Evolutionary conservation across 768 basidiomycete genomes (phyloP), one percentile per base, ranked within the genome.

Genomic region (Amanita exitialis): DNA sequence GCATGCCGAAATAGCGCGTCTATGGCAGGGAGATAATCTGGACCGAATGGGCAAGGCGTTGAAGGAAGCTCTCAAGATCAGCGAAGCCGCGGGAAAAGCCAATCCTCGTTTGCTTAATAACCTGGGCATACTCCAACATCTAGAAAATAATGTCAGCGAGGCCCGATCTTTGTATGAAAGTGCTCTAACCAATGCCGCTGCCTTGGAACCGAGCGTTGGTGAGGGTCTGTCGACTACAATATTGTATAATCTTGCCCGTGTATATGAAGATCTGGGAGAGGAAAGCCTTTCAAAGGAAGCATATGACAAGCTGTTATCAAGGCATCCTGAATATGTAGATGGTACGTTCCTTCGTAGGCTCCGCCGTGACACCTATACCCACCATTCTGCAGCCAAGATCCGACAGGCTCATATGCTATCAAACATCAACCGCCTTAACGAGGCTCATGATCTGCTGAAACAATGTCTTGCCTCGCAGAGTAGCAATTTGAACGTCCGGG

Each of bases 301-400:
- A 1, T 98, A 94, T 59, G 80, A 84, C 44, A 91, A 92, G 65
- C 73, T 98, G 7, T 66, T 97, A 32, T 70, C 79, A n/a, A 76
- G 86, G 48, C 95, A 98, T 72, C 91, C 94, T 1, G 96, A 98
- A 67, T 97, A 95, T 62, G 79, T 93, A 20, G 95, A 97, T 62
- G 95, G 94, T 95, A 57, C 43, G 86, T 70, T 30, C 34, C 28
- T 36, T 6, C 18, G 6, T 25, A 38, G 34, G 32, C 49, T 12
- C n/a, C 30, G 16, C 35, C 44, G 7, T 53, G 42, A 36, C 39
- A 53, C 39, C 10, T 37, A 37, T 16, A 39, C 3, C 18, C 16
- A 51, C 21, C 37, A 32, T 38, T 45, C 47, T 38, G 13, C 59
- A 98, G 95, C 94, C 56, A 98, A 98, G 72, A 80, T 95, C 39